Percentiles rank a stretch among this genome's conserved stretches.
These are phyloP conservation scores for Bipolaris victoriae DNA, from an alignment of 2,329 filamentous ascomycete genomes.

Conservation along the genomic window DNA sequence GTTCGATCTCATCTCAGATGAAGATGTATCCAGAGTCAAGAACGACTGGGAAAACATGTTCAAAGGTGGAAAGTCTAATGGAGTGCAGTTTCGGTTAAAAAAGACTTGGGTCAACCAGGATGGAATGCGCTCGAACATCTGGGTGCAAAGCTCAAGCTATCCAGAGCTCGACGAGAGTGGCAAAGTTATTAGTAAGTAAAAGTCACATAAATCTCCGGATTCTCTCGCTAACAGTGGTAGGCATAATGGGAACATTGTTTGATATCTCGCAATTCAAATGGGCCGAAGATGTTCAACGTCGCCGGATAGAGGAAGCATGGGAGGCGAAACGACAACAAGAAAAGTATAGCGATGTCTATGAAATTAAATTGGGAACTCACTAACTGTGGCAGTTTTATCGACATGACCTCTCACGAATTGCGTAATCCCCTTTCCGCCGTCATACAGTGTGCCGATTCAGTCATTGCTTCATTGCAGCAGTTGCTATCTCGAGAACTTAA, in stretches of 20 bases:
- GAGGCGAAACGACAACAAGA: slow-evolving; percentile 49
- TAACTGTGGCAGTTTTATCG: slow-evolving; percentile 34
- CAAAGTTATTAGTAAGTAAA: slow-evolving; percentile 26
- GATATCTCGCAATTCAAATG: slow-evolving; percentile 49
- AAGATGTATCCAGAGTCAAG: slow-evolving; percentile 26
- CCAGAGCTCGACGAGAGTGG: slow-evolving; percentile 33
- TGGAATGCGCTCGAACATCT: slow-evolving; percentile 30
- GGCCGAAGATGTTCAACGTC: slow-evolving; percentile 45
- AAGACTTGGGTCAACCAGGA: slow-evolving; percentile 39
- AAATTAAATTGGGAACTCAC: background rate
- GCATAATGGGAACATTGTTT: slow-evolving; percentile 45
- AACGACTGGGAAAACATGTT: slow-evolving; percentile 26
- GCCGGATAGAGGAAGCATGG: slow-evolving; percentile 43
- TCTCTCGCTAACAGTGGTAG: slow-evolving; percentile 4
- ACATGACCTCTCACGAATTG: slow-evolving; percentile 48
- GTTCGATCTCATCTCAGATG: slow-evolving; percentile 27
- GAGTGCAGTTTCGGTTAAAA: slow-evolving; percentile 34
- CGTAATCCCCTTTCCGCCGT: slow-evolving; percentile 46
- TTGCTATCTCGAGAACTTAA: slow-evolving; percentile 11
- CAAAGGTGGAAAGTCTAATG: slow-evolving; percentile 22
- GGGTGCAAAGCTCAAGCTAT: slow-evolving; percentile 35
- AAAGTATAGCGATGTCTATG: slow-evolving; percentile 22
- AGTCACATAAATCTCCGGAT: too few relatives aligned
- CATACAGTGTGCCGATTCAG: slow-evolving; percentile 52
- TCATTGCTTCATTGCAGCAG: slow-evolving; percentile 42